A percentile compares a stretch with the other conserved stretches of the same genome.
Evolutionary conservation across 306 rosid species (phyloP).

Genomic region (Sechiopsis laciniata): DNA sequence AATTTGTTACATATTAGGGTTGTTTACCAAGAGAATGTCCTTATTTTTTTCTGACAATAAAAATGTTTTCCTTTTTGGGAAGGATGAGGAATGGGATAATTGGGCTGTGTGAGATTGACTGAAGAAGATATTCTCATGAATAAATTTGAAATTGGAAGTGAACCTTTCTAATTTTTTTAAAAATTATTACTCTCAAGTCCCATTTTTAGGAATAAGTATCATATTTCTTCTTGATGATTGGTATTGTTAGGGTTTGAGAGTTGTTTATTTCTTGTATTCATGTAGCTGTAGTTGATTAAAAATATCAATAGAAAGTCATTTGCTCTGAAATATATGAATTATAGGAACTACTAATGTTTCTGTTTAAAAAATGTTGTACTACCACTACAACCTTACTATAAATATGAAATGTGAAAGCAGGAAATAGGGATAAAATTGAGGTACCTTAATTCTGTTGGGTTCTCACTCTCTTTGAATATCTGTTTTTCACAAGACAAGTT

Average conservation of each 20-base stretch:
- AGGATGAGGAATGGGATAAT: not conserved
- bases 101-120: not conserved
- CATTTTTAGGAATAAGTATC: not conserved
- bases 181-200: not conserved
- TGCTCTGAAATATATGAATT: not conserved
- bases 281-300: not conserved
- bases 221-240: not conserved
- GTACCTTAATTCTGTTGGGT: not conserved
- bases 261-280: not conserved
- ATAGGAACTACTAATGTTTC: constrained; percentile 6
- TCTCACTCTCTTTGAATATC: not conserved
- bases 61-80: not conserved
- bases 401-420: not conserved
- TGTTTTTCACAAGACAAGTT: not conserved
- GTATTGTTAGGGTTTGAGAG: not conserved
- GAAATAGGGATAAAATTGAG: not conserved
- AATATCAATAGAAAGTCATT: not conserved
- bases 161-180: not conserved
- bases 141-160: not conserved
- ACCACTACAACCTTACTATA: not conserved
- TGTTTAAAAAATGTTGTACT: not conserved
- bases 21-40: not conserved
- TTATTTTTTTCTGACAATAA: not conserved
- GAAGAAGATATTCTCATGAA: not conserved
- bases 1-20: not conserved